Conservation (phyloP, 164 flowering plant species). For the Stephania yunnanensis region DNA sequence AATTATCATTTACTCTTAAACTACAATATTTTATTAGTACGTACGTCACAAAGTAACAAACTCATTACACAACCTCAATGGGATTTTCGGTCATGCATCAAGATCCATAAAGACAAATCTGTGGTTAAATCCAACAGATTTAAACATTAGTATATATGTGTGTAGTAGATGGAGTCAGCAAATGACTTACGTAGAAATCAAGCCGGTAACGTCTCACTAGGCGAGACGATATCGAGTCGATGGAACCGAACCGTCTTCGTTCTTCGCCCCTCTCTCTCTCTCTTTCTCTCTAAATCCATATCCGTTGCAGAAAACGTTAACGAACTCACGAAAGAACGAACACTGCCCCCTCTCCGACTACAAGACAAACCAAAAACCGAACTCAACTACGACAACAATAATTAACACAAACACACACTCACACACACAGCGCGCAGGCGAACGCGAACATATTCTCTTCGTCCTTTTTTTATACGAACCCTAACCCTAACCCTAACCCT, state of each 20-base stretch:
- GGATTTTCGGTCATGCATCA: no score
- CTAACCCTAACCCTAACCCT: background rate
- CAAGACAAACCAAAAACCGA: constrained; percentile 2
- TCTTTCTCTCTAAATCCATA: background rate
- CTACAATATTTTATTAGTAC: no score
- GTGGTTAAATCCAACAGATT: no score
- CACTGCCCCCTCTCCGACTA: background rate
- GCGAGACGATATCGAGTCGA: background rate
- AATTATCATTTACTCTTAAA: no score
- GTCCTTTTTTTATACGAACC: background rate
- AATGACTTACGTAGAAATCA: no score
- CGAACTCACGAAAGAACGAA: background rate
- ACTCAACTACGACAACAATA: background rate
- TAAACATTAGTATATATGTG: no score
- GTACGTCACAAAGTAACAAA: no score
- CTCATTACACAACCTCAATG: no score
- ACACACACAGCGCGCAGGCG: background rate
- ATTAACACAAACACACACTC: background rate
- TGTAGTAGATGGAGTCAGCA: no score
- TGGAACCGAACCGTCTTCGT: no score
- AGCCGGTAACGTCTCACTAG: background rate
- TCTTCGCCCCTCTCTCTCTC: background rate
- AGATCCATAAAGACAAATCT: no score
- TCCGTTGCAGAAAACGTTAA: background rate
- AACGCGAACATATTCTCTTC: background rate